phyloP scores from a whole-genome alignment of 2,329 filamentous ascomycete genomes.

The Apiospora kogelbergensis region DNA sequence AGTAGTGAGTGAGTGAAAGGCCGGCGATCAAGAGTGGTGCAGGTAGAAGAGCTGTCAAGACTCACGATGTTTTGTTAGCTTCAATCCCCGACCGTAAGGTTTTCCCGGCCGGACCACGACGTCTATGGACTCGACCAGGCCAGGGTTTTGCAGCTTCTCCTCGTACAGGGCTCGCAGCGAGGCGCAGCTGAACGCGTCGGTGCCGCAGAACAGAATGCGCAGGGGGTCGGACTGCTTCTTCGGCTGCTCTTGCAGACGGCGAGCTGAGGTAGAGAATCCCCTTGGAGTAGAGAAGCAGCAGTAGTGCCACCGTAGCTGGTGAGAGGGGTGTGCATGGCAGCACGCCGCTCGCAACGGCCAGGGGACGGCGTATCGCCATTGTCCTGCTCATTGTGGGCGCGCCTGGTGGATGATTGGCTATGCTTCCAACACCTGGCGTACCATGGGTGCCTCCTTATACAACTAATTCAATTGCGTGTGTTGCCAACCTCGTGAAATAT shows the following conservation, averaged over 20 bases:
- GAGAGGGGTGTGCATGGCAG: not conserved
- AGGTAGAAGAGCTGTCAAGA: conserved; percentile 5
- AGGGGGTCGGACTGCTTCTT: conserved; percentile 57
- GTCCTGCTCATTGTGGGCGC: not conserved
- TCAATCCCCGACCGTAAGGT: conserved; percentile 72
- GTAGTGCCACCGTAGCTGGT: not conserved
- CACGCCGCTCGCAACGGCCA: not conserved
- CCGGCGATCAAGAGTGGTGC: not conserved
- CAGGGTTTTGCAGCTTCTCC: conserved; percentile 53
- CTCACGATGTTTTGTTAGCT: conserved; percentile 64
- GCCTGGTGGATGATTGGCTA: not conserved
- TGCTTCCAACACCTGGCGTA: not conserved
- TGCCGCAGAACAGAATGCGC: conserved; percentile 89
- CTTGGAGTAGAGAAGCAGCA: not conserved
- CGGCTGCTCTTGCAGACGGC: not conserved
- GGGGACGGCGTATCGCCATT: not conserved
- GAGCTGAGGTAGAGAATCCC: not conserved
- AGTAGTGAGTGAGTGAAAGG: not conserved
- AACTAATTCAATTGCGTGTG: not conserved
- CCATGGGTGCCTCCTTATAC: not conserved
- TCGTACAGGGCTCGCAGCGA: conserved; percentile 69
- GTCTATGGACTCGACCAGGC: conserved; percentile 72
- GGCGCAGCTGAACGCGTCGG: conserved; percentile 83
- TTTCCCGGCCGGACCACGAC: conserved; percentile 83
- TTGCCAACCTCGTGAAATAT: not conserved